These are phyloP conservation scores for Tolypocladium inflatum DNA, from an alignment of 2,329 filamentous ascomycete genomes.

Conservation along the genomic window DNA sequence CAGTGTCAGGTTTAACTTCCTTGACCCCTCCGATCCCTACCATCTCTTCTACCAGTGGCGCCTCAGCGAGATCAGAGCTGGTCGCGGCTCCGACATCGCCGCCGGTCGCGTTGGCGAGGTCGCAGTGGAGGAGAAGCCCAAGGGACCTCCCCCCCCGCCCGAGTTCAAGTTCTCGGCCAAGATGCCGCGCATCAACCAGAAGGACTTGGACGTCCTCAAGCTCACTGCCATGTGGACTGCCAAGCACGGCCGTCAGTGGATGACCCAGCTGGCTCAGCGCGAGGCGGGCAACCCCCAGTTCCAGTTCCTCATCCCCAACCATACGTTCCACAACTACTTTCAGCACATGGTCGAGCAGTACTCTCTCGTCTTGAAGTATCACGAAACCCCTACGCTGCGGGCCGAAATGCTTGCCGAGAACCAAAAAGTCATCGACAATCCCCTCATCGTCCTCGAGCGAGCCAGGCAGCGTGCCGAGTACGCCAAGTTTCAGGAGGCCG, in stretches of 20 bases:
- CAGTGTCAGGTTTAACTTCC: constrained; percentile 74
- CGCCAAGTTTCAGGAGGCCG: constrained; percentile 70
- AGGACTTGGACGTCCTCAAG: constrained; percentile 68
- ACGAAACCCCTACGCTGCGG: constrained; percentile 57
- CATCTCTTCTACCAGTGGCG: constrained; percentile 87
- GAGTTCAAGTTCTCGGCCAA: constrained; percentile 90
- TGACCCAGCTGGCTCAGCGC: constrained; percentile 80
- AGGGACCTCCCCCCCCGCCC: constrained; percentile 75
- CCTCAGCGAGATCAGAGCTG: constrained; percentile 73
- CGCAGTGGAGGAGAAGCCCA: constrained; percentile 51
- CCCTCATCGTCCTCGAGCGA: constrained; percentile 67
- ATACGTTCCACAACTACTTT: constrained; percentile 95
- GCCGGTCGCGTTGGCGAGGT: constrained; percentile 64
- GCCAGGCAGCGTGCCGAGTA: constrained; percentile 84
- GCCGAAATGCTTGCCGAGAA: constrained; percentile 65
- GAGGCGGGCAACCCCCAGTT: constrained; percentile 91
- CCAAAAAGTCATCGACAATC: constrained; percentile 66
- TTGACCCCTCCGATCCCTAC: constrained; percentile 73
- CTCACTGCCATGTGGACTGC: constrained; percentile 87
- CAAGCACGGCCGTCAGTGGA: constrained; percentile 84
- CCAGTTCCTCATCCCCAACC: constrained; percentile 88
- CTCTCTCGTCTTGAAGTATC: constrained; percentile 64
- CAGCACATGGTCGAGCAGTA: constrained; percentile 90
- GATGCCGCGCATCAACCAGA: constrained; percentile 94
- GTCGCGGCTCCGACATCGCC: constrained; percentile 69